Evolutionary conservation across 2,329 filamentous ascomycete species (phyloP).

Genomic region (Fusarium sp.): DNA sequence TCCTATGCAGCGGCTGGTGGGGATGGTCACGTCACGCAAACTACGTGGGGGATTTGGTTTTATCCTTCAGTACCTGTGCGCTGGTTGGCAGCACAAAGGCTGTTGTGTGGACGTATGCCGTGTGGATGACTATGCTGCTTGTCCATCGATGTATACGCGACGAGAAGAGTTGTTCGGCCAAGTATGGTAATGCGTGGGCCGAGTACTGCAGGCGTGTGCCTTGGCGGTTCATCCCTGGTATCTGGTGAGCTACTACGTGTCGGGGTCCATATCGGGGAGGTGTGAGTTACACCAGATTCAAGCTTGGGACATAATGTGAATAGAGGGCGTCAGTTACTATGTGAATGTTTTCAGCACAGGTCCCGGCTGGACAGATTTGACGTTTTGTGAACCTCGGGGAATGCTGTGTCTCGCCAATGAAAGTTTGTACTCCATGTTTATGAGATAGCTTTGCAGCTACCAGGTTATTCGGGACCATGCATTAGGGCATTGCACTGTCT

Average conservation of each 20-base stretch:
- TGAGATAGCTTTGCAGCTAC: too few species aligned
- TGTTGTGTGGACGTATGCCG: constrained; percentile 60
- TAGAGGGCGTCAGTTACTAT: too few species aligned
- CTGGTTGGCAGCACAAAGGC: constrained; percentile 54
- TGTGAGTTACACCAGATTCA: too few species aligned
- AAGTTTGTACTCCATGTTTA: too few species aligned
- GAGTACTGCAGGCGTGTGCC: constrained; percentile 58
- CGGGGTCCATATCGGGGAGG: too few species aligned
- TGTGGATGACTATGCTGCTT: constrained; percentile 60
- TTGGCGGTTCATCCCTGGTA: constrained; percentile 57
- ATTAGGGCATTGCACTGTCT: background rate
- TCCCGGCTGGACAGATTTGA: background rate
- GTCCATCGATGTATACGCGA: constrained; percentile 61
- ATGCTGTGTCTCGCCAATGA: background rate
- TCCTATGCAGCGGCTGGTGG: constrained; percentile 51
- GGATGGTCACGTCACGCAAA: constrained; percentile 50
- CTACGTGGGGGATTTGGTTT: constrained; percentile 47
- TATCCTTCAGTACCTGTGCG: constrained; percentile 58
- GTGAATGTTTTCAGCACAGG: too few species aligned
- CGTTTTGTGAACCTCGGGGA: too few species aligned
- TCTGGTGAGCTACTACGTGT: constrained; percentile 40
- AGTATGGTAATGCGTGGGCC: constrained; percentile 61
- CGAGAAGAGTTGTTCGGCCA: constrained; percentile 59
- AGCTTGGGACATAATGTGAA: too few species aligned
- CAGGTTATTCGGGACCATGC: too few species aligned